phyloP scores from a whole-genome alignment of 179 eudicot genomes.

The Spinacia oleracea region DNA sequence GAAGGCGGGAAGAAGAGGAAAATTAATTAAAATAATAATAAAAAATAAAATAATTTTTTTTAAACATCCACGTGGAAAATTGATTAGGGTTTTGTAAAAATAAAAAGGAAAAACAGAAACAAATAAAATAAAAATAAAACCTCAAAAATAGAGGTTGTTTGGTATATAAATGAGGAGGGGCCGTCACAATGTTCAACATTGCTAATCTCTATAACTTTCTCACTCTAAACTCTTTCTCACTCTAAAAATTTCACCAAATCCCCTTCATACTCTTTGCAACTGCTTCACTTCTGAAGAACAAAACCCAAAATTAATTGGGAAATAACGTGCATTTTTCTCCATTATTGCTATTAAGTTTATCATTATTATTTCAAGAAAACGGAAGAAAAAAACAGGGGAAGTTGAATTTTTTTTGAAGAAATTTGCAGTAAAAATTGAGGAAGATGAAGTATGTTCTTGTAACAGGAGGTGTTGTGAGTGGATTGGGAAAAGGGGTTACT shows the following conservation, averaged over 20 bases:
- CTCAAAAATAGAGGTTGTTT: not conserved
- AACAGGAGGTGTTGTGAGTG: conserved; percentile 93
- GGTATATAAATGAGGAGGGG: not conserved
- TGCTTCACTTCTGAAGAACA: not conserved
- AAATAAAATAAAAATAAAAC: not conserved
- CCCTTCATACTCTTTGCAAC: conserved; percentile 6
- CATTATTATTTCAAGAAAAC: not conserved
- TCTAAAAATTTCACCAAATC: not conserved
- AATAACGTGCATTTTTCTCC: conserved; percentile 5
- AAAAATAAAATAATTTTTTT: too few species aligned
- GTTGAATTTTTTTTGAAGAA: not conserved
- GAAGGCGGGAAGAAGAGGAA: not conserved
- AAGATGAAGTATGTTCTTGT: conserved; percentile 84
- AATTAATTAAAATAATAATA: not conserved
- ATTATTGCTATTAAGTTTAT: not conserved
- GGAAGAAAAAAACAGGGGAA: conserved; percentile 5
- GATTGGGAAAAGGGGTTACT: conserved; percentile 85
- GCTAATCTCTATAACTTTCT: not conserved
- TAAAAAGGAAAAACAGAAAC: not conserved
- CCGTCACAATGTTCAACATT: conserved; percentile 8
- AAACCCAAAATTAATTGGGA: not conserved
- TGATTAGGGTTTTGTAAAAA: conserved; percentile 1
- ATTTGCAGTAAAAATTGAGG: not conserved
- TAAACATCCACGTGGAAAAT: too few species aligned
- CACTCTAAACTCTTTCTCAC: not conserved